Evolutionary conservation across 2,329 filamentous ascomycete genomes (phyloP).

Genomic region (Didymella segeticola): DNA sequence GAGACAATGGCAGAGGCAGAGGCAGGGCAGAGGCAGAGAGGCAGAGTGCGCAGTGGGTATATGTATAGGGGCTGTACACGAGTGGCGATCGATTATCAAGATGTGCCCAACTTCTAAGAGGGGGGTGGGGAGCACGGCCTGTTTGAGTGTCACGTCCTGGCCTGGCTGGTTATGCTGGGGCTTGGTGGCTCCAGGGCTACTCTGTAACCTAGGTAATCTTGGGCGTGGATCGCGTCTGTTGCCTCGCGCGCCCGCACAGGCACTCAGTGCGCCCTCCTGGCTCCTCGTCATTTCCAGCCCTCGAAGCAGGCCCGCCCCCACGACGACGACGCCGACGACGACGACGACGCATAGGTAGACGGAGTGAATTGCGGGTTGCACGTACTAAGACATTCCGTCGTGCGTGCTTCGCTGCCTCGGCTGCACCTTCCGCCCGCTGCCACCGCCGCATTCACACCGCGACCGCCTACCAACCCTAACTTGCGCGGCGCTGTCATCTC

Average conservation of each 20-base stretch:
- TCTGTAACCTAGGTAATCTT: neutral
- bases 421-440: constrained; percentile 26
- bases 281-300: constrained; percentile 32
- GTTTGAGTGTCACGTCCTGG: constrained; percentile 17
- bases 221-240: neutral
- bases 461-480: neutral
- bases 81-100: constrained; percentile 33
- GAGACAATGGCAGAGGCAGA: neutral
- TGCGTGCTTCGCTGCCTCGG: constrained; percentile 19
- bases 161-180: constrained; percentile 5
- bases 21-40: neutral
- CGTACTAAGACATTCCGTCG: too few relatives aligned
- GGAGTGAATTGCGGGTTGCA: too few relatives aligned
- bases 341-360: too few relatives aligned
- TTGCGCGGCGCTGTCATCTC: constrained; percentile 11
- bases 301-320: constrained; percentile 25
- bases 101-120: constrained; percentile 29
- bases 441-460: constrained; percentile 13
- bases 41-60: neutral
- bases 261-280: constrained; percentile 19
- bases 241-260: constrained; percentile 15
- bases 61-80: constrained; percentile 18
- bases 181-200: too few relatives aligned
- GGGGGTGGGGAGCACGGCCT: constrained; percentile 28
- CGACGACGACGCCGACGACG: constrained; percentile 8